Base-by-base conservation (phyloP, 768 basidiomycete species). In the Hebeloma cylindrosporum region DNA sequence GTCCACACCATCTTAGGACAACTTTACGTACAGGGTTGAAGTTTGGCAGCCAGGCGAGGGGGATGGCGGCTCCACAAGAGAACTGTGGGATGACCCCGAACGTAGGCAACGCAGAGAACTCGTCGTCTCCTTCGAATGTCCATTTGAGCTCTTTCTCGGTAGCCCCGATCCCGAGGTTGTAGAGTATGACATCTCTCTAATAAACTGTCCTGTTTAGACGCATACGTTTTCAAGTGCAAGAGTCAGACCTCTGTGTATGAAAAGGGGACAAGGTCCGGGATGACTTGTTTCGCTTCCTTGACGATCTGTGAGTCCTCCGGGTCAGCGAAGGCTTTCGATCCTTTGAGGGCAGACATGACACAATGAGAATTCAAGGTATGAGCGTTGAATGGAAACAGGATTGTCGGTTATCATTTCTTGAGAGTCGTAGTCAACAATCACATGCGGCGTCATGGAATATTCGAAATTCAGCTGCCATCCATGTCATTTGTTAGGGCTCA, bases 51-150 rank as follows among this genome's bases (percentile, higher is more conserved):
- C 85, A 95, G 66, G 91, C 93, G 36, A 92, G 66, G 0, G 85
- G 64, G 9, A 55, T 39, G 21, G 78, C 74, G 5, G 77, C 72
- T 53, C 81, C 87, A 1, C 90, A 82, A 16, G 71, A 61, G 64
- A 98, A 91, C 61, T 93, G 93, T 11, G 96, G 95, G 46, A 98
- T 78, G 29, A 98, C 93, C 22, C 93, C 96, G 59, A 96, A 98
- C 0, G 94, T 98, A 0, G 93, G 96, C 26, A 99, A 67, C 1
- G 88, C 83, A 45, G 77, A 64, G 66, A 99, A 99, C 10, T 83
- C 75, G 34, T 93, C 91, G 60, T 92, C 77, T 30, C 85, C 83
- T 68, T 99, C 96, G 56, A 82, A 98, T 8, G 84, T 83, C 86
- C 91, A 93, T 52, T 92, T 82, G 5, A 97, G 77, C 46, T 99